A percentile compares a stretch with the other conserved stretches of the same genome.
phyloP scores from a whole-genome alignment of 108 stramenopile species.

The Cyclotella atomus region DNA sequence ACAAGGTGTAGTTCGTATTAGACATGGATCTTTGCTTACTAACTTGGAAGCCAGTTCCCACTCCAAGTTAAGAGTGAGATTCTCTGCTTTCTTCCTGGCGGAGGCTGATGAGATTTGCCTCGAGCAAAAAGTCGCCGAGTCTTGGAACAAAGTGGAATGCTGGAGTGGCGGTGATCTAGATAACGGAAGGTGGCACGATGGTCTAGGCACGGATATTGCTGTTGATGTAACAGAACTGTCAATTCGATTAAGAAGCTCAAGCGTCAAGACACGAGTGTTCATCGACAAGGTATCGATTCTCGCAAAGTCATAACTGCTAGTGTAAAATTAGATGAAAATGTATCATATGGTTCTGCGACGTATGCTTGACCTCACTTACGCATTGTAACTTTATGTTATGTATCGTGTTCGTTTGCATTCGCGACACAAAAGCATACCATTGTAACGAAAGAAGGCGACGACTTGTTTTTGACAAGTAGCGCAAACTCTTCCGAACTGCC shows the following conservation, averaged over 20 bases:
- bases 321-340: too few relatives aligned
- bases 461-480: conserved; percentile 24
- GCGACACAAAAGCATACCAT: conserved; percentile 28
- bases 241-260: neutral
- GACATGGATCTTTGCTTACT: neutral
- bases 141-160: conserved; percentile 4
- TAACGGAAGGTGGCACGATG: conserved; percentile 7
- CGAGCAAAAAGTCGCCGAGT: neutral
- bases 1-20: conserved; percentile 5
- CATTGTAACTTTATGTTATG: too few relatives aligned
- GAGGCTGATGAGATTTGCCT: neutral
- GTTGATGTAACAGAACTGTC: neutral
- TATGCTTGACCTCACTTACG: too few relatives aligned
- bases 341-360: too few relatives aligned
- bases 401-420: conserved; percentile 21
- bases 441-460: conserved; percentile 18
- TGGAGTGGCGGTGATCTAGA: neutral
- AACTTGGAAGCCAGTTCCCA: neutral
- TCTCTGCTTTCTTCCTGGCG: neutral
- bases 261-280: neutral
- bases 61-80: neutral
- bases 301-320: too few relatives aligned
- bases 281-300: neutral
- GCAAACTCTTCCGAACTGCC: conserved; percentile 13
- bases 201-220: neutral